Conservation (phyloP, 495 filamentous ascomycete genomes). For the Penicillium desertorum region DNA sequence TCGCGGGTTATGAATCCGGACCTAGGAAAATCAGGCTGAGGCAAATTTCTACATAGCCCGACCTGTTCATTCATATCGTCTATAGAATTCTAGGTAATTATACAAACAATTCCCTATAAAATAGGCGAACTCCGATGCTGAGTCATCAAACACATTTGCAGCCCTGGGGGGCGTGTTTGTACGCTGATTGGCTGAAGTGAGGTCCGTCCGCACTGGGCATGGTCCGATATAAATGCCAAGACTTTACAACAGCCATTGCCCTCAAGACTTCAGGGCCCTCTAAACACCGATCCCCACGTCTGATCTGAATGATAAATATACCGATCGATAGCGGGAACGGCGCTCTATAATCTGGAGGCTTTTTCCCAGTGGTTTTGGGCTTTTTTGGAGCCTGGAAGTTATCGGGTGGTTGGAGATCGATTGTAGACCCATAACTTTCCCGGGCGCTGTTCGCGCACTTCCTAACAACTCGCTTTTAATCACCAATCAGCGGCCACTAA, state of each 20-base stretch:
- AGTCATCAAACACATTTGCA: background rate
- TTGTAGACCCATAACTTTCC: background rate
- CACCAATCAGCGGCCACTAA: background rate
- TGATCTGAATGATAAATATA: background rate
- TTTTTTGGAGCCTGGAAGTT: background rate
- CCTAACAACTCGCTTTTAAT: background rate
- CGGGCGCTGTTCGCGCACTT: background rate
- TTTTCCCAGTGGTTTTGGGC: background rate
- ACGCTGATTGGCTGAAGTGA: background rate
- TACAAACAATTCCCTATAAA: background rate
- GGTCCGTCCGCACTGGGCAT: background rate
- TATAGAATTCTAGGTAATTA: background rate
- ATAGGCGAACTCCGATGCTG: background rate
- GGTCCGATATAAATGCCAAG: slow-evolving; percentile 1
- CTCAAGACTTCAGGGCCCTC: background rate
- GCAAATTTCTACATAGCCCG: background rate
- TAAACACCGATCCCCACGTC: background rate
- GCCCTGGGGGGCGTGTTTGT: background rate
- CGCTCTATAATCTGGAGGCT: background rate
- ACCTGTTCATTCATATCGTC: background rate
- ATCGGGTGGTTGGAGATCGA: background rate
- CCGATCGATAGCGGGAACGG: background rate
- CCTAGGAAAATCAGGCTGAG: no score
- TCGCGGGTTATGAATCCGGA: no score
- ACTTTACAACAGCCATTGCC: background rate